A percentile compares a stretch with the other conserved stretches of the same genome.
Evolutionary conservation across 208 protist species (phyloP).

Genomic region (Trypanosoma theileri): DNA sequence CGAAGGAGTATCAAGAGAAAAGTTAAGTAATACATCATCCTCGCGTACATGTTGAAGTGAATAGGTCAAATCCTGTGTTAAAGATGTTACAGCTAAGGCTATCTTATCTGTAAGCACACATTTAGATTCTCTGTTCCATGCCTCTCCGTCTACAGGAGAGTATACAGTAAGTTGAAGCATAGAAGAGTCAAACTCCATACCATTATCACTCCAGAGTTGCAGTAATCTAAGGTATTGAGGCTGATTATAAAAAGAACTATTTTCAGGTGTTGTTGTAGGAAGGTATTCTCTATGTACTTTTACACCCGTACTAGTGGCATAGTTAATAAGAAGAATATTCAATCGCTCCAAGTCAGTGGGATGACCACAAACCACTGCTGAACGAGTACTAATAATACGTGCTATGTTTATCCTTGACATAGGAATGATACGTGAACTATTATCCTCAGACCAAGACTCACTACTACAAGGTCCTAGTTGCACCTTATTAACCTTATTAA

Average conservation of each 20-base stretch:
- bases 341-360: conserved; percentile 71
- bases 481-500: conserved; percentile 60
- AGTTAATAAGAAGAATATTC: conserved; percentile 56
- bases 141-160: conserved; percentile 69
- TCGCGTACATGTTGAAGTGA: conserved; percentile 59
- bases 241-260: conserved; percentile 67
- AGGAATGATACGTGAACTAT: conserved; percentile 27
- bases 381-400: conserved; percentile 66
- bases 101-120: conserved; percentile 42
- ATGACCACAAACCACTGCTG: conserved; percentile 71
- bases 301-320: conserved; percentile 53
- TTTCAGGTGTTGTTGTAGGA: conserved; percentile 51
- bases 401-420: conserved; percentile 63
- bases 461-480: conserved; percentile 8
- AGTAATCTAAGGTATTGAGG: conserved; percentile 53
- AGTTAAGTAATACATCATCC: conserved; percentile 70
- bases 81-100: conserved; percentile 54
- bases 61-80: conserved; percentile 67
- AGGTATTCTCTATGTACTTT: conserved; percentile 80
- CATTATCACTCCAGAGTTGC: conserved; percentile 47
- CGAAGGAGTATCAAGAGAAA: conserved; percentile 44
- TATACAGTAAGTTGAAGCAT: conserved; percentile 54
- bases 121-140: conserved; percentile 27
- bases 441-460: background rate
- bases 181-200: conserved; percentile 41